A percentile compares a stretch with the other conserved stretches of the same genome.
phyloP scores from a whole-genome alignment of 2,329 filamentous ascomycete species.

The Neurospora sp. region DNA sequence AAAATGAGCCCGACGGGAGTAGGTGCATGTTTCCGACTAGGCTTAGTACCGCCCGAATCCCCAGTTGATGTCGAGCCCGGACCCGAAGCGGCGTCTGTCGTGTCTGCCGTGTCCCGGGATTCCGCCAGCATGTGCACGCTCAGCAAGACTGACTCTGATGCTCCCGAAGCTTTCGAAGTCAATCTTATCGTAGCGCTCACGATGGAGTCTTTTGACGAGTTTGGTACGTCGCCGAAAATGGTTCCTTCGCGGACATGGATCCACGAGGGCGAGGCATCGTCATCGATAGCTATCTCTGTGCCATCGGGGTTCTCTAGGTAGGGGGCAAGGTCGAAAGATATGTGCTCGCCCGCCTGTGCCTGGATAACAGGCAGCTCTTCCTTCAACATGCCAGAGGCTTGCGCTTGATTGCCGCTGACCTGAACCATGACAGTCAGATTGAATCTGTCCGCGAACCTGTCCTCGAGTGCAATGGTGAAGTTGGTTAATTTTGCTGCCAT shows the following conservation, averaged over 20 bases:
- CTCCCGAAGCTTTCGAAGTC: conserved; percentile 23
- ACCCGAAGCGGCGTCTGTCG: background rate
- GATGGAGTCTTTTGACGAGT: conserved; percentile 18
- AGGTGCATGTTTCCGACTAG: conserved; percentile 1
- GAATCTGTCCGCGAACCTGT: conserved; percentile 50
- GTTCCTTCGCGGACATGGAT: conserved; percentile 26
- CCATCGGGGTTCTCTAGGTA: conserved; percentile 32
- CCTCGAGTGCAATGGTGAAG: conserved; percentile 50
- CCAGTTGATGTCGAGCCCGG: background rate
- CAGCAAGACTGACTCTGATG: conserved; percentile 29
- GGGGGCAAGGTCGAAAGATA: conserved; percentile 32
- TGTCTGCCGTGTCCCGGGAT: conserved; percentile 12
- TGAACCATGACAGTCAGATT: conserved; percentile 39
- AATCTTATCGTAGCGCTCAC: conserved; percentile 22
- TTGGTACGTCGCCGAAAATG: conserved; percentile 33
- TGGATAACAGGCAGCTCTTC: conserved; percentile 30
- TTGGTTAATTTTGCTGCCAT: conserved; percentile 48
- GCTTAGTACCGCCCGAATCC: background rate
- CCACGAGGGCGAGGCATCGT: conserved; percentile 32
- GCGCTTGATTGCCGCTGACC: conserved; percentile 7
- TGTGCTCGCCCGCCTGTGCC: conserved; percentile 29
- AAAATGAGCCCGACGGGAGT: conserved; percentile 13
- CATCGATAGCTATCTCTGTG: conserved; percentile 27
- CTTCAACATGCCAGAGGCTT: conserved; percentile 28
- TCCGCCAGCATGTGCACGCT: conserved; percentile 24